phyloP scores from a whole-genome alignment of 805 yeast genomes.

The Dipodascopsis tothii region DNA sequence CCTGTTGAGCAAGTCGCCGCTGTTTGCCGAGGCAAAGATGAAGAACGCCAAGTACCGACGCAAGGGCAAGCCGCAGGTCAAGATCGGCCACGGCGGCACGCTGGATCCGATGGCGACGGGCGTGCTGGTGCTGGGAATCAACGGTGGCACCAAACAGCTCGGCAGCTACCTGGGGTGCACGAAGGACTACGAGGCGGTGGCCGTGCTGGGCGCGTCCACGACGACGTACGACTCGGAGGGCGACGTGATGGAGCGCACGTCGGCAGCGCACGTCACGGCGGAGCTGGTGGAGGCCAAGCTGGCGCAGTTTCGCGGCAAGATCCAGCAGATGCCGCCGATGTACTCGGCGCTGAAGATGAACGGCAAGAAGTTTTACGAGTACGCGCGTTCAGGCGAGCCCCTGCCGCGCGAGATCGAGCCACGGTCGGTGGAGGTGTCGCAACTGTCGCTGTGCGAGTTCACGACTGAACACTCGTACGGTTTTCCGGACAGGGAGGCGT shows the following conservation, averaged over 20 bases:
- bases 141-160: slow-evolving; percentile 77
- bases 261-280: slow-evolving; percentile 48
- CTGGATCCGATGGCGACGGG: slow-evolving; percentile 96
- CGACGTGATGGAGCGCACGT: slow-evolving; percentile 54
- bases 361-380: slow-evolving; percentile 89
- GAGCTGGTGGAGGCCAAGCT: slow-evolving; percentile 46
- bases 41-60: slow-evolving; percentile 39
- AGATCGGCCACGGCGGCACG: slow-evolving; percentile 98
- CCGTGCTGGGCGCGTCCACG: slow-evolving; percentile 81
- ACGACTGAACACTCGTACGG: slow-evolving; percentile 49
- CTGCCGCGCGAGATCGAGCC: slow-evolving; percentile 77
- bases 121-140: slow-evolving; percentile 81
- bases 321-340: slow-evolving; percentile 89
- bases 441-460: slow-evolving; percentile 46
- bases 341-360: slow-evolving; percentile 85
- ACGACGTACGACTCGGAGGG: slow-evolving; percentile 95
- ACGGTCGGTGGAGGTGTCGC: slow-evolving; percentile 57
- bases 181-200: slow-evolving; percentile 71
- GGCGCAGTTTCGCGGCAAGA: slow-evolving; percentile 65
- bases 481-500: slow-evolving; percentile 30
- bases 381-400: slow-evolving; percentile 81
- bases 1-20: slow-evolving; percentile 50
- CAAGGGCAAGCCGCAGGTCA: slow-evolving; percentile 41
- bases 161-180: slow-evolving; percentile 63
- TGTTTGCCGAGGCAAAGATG: slow-evolving; percentile 46